Evolutionary conservation across 176 grass and related monocot genomes (phyloP).

Genomic region (Calamus simplicifolius): DNA sequence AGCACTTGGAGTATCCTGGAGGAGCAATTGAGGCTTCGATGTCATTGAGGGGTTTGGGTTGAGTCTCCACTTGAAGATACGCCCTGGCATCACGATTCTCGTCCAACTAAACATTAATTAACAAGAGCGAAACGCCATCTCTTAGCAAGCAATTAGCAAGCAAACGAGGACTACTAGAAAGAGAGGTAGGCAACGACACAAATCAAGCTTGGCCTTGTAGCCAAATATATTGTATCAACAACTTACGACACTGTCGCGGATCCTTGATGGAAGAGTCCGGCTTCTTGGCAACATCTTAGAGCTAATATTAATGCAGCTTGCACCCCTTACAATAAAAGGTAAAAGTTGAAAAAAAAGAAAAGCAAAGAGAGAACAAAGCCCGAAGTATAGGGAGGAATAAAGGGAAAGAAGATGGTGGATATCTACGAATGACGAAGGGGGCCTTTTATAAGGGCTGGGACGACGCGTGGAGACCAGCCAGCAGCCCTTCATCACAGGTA

Average conservation of each 20-base stretch:
- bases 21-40: background rate
- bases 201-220: too few relatives aligned
- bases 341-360: too few relatives aligned
- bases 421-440: too few relatives aligned
- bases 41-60: constrained; percentile 14
- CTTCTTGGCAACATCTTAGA: constrained; percentile 47
- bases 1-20: constrained; percentile 23
- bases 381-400: too few relatives aligned
- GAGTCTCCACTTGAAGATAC: constrained; percentile 50
- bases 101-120: constrained; percentile 23
- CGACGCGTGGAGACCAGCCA: too few relatives aligned
- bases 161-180: background rate
- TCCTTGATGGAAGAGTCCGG: constrained; percentile 55
- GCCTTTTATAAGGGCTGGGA: too few relatives aligned
- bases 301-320: background rate
- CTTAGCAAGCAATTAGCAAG: background rate
- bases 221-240: background rate
- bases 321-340: too few relatives aligned
- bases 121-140: background rate
- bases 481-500: too few relatives aligned
- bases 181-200: too few relatives aligned
- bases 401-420: too few relatives aligned
- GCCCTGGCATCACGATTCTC: constrained; percentile 31
- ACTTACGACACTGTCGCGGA: constrained; percentile 45
- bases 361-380: too few relatives aligned